Evolutionary conservation across 208 protist genomes (phyloP), one percentile per base, ranked within the genome.

Genomic region (Endotrypanum monterogeii): DNA sequence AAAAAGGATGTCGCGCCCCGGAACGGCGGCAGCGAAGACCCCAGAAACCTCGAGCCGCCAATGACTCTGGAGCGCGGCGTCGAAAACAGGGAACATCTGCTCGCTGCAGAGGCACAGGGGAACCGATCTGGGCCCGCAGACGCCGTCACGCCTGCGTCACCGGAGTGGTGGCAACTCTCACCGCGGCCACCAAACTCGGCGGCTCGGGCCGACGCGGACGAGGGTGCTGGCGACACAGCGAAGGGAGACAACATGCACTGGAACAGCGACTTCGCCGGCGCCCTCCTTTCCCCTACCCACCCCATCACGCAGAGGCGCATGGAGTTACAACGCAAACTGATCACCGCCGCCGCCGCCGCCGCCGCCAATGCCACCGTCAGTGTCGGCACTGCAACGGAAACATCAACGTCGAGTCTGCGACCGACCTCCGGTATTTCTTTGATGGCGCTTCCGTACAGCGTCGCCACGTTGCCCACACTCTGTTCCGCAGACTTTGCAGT

Each of bases 241-340:
- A 23, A 23, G 37, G 37, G 9, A 25, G 62, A 23, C 12, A 28
- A 7, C 37, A 32, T 14, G 46, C 71, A 67, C 46, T 74, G 76
- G 76, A 52, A 58, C 37, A 67, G 46, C 52, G 32, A 20, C 12
- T 18, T 28, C 11, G 54, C 56, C 50, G 51, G 54, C 18, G 32
- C 69, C 14, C 67, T 74, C 58, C 54, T 75, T 12, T 63, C 76
- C 7, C 44, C 76, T 3, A 48, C 76, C 28, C 74, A 71, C 25
- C 52, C 69, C 6, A 46, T 80, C 14, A 9, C 25, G 8, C 58
- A 71, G 20, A 48, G 76, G n/a, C 69, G 39, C 46, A 1, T 35
- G 18, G 62, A 65, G 69, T 57, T 80, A 50, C 62, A 80, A 60
- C 76, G 62, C n/a, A 62, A 65, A 9, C n/a, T 80, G 35, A 60